Evolutionary conservation across 768 basidiomycete genomes (phyloP).

Genomic region (Suillus luteus): DNA sequence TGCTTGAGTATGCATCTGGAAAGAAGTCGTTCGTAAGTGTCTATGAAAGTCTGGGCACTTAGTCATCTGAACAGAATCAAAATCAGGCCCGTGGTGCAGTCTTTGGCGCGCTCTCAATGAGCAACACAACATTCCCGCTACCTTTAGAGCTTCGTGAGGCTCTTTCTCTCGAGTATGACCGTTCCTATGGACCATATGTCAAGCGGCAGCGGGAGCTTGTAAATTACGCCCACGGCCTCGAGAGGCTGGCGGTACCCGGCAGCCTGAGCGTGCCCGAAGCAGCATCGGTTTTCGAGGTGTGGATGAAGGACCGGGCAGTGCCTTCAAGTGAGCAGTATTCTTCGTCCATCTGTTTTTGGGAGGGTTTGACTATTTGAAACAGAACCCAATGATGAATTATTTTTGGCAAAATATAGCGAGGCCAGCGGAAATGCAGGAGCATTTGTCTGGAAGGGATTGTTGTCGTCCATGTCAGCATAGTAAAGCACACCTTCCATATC

Average conservation of each 20-base stretch:
- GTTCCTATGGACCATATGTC: constrained; percentile 53
- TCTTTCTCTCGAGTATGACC: constrained; percentile 47
- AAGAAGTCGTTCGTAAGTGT: constrained; percentile 62
- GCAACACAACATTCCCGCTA: constrained; percentile 57
- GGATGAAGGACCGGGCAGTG: constrained; percentile 63
- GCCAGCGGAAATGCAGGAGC: constrained; percentile 77
- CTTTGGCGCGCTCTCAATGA: constrained; percentile 66
- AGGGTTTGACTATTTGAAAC: neutral
- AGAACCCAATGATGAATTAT: constrained; percentile 65
- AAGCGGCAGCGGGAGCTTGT: constrained; percentile 51
- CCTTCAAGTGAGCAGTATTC: constrained; percentile 43
- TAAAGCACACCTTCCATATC: neutral
- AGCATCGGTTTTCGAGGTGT: constrained; percentile 71
- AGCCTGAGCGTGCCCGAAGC: constrained; percentile 69
- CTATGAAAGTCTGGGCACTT: neutral
- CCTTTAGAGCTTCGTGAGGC: constrained; percentile 67
- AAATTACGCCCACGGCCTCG: constrained; percentile 56
- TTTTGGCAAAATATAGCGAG: constrained; percentile 78
- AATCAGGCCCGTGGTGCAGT: constrained; percentile 68
- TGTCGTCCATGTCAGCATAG: constrained; percentile 34
- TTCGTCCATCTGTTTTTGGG: neutral
- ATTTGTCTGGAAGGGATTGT: constrained; percentile 71
- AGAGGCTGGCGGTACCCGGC: constrained; percentile 54
- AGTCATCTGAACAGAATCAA: neutral
- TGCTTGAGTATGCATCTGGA: constrained; percentile 81